Base-by-base conservation (phyloP, 441 rosid genomes). In the Rhodomyrtus psidioides region DNA sequence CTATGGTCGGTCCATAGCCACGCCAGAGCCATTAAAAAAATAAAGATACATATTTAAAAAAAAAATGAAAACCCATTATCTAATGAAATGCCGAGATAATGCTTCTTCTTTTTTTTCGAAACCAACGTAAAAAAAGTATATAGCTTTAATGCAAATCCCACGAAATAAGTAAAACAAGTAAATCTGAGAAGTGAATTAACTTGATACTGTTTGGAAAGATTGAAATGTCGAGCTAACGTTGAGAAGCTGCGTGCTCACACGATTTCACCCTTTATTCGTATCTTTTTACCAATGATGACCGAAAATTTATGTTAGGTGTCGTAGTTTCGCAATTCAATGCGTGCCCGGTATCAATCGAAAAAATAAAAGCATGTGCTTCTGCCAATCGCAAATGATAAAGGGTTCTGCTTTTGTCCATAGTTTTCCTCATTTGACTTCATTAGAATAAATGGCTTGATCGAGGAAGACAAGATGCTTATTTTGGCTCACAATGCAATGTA, bases 241-340 rank as follows among this genome's bases (percentile, higher is more conserved):
- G 12, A 49, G 51, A 49, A 49, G 51, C 13, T 49, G 2, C 2
- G 10, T 44, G 49, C 49, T 44, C 51, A 3, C 55, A 53, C 44
- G 1, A 17, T 62, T 62, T 30, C 7, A 9, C 9, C 24, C 24
- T 70, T 62, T 0, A 4, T 39, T 70, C 2, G 1, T 12, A 2
- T 34, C 6, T 26, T 56, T 0, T 70, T 1, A 19, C 19, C 4
- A 0, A 8, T 0, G 0, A 62, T 0, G 0, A 8, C 4, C 4
- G 19, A 70, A 6, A 70, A 21, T 70, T 39, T 8, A 34, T 21
- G 23, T 5, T 0, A 19, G 4, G 0, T 10, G 9, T 30, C 13
- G 4, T 3, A 19, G 1, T 19, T 65, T 17, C 4, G 15, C 8
- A 39, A 34, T 34, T 65, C 1, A 1, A 6, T 10, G 34, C 0